Evolutionary conservation across 169 alveolate species (phyloP).

Genomic region (Babesia bovis): DNA sequence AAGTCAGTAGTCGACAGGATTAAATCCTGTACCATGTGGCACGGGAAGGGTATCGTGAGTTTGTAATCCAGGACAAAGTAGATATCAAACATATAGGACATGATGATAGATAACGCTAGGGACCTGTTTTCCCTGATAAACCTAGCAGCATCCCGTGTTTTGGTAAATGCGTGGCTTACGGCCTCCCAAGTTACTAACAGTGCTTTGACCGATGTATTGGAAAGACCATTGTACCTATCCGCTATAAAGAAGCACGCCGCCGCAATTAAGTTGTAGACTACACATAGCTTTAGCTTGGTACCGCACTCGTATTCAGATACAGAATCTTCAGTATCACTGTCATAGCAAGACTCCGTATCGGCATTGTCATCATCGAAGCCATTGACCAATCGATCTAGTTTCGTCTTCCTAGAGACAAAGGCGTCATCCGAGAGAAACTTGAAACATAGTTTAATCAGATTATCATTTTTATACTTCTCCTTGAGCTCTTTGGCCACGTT

Average conservation of each 20-base stretch:
- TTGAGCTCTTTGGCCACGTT: constrained; percentile 12
- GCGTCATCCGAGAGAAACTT: constrained; percentile 5
- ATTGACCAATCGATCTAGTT: neutral
- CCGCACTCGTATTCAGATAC: neutral
- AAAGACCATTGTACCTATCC: constrained; percentile 59
- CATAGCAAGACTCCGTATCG: constrained; percentile 13
- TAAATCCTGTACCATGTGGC: constrained; percentile 56
- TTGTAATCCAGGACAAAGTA: constrained; percentile 53
- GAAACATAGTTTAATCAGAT: constrained; percentile 18
- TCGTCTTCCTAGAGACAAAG: neutral
- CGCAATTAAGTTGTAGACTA: constrained; percentile 48
- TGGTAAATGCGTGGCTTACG: constrained; percentile 18
- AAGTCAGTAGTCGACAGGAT: constrained; percentile 44
- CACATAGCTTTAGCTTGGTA: neutral
- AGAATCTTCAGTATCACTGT: constrained; percentile 7
- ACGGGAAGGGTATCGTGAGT: constrained; percentile 56
- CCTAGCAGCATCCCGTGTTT: constrained; percentile 33
- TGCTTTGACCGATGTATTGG: constrained; percentile 39
- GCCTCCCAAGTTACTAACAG: constrained; percentile 49
- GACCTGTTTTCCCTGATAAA: constrained; percentile 30
- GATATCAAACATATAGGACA: constrained; percentile 60
- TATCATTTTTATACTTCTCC: constrained; percentile 1
- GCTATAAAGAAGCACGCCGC: constrained; percentile 67
- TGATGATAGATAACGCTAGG: constrained; percentile 20
- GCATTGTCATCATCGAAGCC: neutral